Conservation (phyloP, 2,329 filamentous ascomycete genomes). For the Hypoxylon sp. region DNA sequence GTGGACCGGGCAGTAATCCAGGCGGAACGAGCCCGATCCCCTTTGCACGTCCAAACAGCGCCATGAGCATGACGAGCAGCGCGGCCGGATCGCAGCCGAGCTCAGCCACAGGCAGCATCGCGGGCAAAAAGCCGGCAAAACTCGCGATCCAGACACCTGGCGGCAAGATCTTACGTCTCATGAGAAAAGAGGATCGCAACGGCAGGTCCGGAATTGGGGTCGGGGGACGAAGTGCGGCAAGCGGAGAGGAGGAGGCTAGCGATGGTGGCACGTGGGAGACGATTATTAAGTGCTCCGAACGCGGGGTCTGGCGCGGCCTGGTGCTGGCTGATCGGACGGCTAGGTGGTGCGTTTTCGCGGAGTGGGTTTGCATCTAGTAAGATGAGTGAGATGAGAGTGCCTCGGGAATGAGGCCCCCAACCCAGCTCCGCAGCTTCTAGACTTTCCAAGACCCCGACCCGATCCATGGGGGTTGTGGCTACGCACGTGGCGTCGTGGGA, state of each 20-base stretch:
- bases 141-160: conserved; percentile 93
- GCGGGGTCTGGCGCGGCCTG: conserved; percentile 82
- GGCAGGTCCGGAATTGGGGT: conserved; percentile 57
- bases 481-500: neutral
- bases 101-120: conserved; percentile 63
- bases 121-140: conserved; percentile 88
- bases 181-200: conserved; percentile 80
- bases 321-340: conserved; percentile 87
- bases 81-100: conserved; percentile 70
- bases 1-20: conserved; percentile 58
- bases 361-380: conserved; percentile 74
- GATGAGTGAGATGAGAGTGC: neutral
- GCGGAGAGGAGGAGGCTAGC: conserved; percentile 68
- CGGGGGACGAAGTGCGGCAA: conserved; percentile 56
- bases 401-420: conserved; percentile 1
- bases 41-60: conserved; percentile 71
- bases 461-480: neutral
- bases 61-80: conserved; percentile 72
- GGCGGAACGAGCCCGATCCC: conserved; percentile 68
- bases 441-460: neutral
- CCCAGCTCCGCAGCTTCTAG: neutral
- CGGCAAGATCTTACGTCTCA: conserved; percentile 92
- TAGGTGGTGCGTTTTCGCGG: conserved; percentile 91
- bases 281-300: conserved; percentile 89
- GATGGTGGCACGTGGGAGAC: conserved; percentile 88